phyloP scores from a whole-genome alignment of 2,329 filamentous ascomycete species.

The Alternaria viburni region DNA sequence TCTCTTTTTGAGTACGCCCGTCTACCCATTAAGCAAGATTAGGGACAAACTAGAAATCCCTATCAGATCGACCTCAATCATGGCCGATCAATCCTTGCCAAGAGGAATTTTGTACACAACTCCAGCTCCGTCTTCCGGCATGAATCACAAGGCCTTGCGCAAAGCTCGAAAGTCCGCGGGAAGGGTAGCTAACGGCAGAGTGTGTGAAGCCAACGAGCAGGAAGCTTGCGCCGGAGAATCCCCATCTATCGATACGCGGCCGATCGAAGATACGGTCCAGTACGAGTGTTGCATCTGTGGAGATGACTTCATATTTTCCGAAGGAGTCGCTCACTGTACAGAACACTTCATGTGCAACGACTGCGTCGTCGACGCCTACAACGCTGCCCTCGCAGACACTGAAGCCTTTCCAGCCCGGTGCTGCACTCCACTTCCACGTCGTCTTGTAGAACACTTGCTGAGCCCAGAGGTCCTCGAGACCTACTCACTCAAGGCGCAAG shows the following conservation, averaged over 20 bases:
- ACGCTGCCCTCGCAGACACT: neutral
- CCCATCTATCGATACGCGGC: neutral
- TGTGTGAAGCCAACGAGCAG: neutral
- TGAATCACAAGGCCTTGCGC: neutral
- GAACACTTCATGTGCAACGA: conserved; percentile 9
- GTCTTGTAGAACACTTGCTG: neutral
- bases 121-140: neutral
- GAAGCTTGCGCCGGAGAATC: neutral
- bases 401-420: conserved; percentile 2
- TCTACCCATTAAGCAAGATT: neutral
- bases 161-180: neutral
- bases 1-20: neutral
- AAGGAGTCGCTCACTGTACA: neutral
- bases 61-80: neutral
- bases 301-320: neutral
- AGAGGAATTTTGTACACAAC: neutral
- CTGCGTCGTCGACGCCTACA: neutral
- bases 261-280: neutral
- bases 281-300: conserved; percentile 8
- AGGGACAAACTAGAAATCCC: neutral
- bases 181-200: neutral
- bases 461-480: neutral
- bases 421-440: neutral
- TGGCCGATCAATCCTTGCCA: neutral
- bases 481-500: neutral